These are phyloP conservation scores for Psilocybe tampanensis DNA, from an alignment of 768 basidiomycete species.

Conservation along the genomic window DNA sequence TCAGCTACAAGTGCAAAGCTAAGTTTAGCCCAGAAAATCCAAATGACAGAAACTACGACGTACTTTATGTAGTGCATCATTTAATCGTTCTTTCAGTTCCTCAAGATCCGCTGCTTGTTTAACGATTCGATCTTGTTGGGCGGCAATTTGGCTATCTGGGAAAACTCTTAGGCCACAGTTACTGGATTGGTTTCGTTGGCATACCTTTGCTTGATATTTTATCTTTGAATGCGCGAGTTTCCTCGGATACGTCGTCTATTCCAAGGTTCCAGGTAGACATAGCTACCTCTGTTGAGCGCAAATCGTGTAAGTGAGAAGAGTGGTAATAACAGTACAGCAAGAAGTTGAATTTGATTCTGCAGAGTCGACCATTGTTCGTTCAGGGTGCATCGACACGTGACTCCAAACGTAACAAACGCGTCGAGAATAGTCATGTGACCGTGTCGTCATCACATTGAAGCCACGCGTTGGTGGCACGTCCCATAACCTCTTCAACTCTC, in stretches of 20 bases:
- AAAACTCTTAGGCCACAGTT: slow-evolving; percentile 14
- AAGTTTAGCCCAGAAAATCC: neutral
- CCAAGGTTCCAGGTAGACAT: slow-evolving; percentile 55
- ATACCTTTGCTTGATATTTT: slow-evolving; percentile 53
- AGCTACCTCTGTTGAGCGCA: slow-evolving; percentile 15
- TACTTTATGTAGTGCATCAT: slow-evolving; percentile 52
- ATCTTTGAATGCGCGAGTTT: slow-evolving; percentile 47
- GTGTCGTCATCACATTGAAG: slow-evolving; percentile 17
- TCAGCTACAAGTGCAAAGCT: slow-evolving; percentile 42
- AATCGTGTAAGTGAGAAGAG: slow-evolving; percentile 4
- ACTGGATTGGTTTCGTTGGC: slow-evolving; percentile 2
- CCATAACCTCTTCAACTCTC: no score
- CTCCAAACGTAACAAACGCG: slow-evolving; percentile 23
- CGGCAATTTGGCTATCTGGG: slow-evolving; percentile 50
- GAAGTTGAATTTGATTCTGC: neutral
- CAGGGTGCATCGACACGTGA: slow-evolving; percentile 7
- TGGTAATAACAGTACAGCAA: neutral
- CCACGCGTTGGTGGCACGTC: no score
- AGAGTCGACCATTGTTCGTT: neutral
- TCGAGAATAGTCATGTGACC: slow-evolving; percentile 26
- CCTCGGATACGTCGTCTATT: slow-evolving; percentile 47
- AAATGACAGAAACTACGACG: slow-evolving; percentile 10
- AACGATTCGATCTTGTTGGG: slow-evolving; percentile 44
- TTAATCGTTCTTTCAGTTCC: slow-evolving; percentile 42
- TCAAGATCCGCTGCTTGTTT: slow-evolving; percentile 44